Percentiles rank a stretch among this genome's conserved stretches.
These are phyloP conservation scores for Colletotrichum salicis DNA, from an alignment of 2,329 filamentous ascomycete species.

Conservation along the genomic window DNA sequence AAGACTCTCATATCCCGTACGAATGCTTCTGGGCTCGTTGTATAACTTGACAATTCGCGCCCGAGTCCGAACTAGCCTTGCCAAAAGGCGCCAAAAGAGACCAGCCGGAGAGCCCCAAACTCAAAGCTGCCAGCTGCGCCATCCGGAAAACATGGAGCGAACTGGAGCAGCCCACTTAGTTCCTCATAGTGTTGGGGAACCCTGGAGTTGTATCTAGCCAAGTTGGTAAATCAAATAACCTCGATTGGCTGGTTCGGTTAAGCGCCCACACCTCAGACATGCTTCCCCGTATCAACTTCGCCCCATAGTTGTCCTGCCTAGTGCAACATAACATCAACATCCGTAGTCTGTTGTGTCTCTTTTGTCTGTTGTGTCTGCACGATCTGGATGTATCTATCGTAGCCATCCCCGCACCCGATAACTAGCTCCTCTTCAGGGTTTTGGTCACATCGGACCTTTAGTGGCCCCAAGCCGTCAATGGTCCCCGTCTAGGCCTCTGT, in stretches of 20 bases:
- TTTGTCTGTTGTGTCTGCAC: not conserved
- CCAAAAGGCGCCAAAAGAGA: not conserved
- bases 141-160: not conserved
- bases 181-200: not conserved
- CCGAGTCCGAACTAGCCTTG: not conserved
- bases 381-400: not conserved
- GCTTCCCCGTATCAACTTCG: not conserved
- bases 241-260: slow-evolving; percentile 2
- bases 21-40: not conserved
- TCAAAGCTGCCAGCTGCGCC: not conserved
- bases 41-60: not conserved
- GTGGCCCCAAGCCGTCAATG: not conserved
- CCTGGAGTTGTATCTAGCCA: not conserved
- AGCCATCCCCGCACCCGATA: slow-evolving; percentile 17
- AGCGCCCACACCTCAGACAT: slow-evolving; percentile 3
- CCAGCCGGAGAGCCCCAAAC: not conserved
- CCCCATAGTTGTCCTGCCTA: not conserved
- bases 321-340: not conserved
- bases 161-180: not conserved
- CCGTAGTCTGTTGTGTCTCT: not conserved
- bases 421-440: not conserved
- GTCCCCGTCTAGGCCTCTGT: too few relatives aligned
- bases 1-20: not conserved
- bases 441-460: not conserved
- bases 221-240: not conserved